Evolutionary conservation across 1,139 yeast species (phyloP), one percentile per base, ranked within the genome.

Genomic region (Candida pseudoviswanathii): DNA sequence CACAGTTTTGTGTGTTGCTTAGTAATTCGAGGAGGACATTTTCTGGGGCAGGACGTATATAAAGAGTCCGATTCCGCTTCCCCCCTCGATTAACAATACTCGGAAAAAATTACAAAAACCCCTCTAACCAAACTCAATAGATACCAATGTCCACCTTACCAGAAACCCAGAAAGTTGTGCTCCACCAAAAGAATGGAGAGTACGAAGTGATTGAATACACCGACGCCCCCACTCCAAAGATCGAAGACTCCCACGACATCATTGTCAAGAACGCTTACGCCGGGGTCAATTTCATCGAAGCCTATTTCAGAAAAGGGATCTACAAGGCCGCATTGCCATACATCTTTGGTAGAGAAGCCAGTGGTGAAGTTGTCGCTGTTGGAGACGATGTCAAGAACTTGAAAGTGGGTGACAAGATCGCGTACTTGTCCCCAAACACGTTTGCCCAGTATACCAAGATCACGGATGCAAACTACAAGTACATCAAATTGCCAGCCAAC

Each of bases 261-360:
- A 73, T 91, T 46, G 74, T 91, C 61, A 86, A 86, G 66, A 87
- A 86, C 69, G 74, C 73, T 50, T 90, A 80, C 58, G 77, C 90
- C 4, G 97, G 97, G 24, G 72, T 91, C 59, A 91, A 91, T 60
- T 88, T 82, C 71, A 86, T 90, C 56, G 97, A 91, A 60, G 76
- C 84, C 3, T 91, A 91, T 68, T 89, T 87, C 72, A 80, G 97
- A 61, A 78, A 72, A 47, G 97, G 97, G 2, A 60, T 85, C 5
- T 91, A 90, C 61, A 42, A 53, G 40, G 62, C 75, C 2, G 58
- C 66, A 34, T 65, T 73, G 43, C 97, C 97, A 0, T 75, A 73
- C 51, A 70, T 81, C 37, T 73, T 88, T 39, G 97, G 97, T n/a
- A 76, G 91, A 51, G 97, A 91, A 65, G 96, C 92, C 3, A 73